Base-by-base conservation (phyloP, 768 basidiomycete genomes). In the Xerocomellus intermedius region DNA sequence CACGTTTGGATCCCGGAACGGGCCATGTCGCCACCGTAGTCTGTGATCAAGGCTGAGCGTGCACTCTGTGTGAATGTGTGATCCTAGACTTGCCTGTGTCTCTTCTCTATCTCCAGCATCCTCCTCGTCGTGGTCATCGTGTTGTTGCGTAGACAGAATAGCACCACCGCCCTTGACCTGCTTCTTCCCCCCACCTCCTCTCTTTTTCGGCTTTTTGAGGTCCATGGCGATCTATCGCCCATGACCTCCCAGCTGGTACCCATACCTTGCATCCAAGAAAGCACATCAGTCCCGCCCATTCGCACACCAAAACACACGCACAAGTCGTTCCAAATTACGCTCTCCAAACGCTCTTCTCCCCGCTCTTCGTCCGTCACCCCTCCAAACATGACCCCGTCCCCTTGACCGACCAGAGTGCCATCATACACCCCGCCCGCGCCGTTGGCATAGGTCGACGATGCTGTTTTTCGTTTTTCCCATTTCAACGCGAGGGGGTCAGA, bases 351-450 rank as follows among this genome's bases (percentile, higher is more conserved):
- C 64, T 97, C 94, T 68, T 96, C 94, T 36, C 81, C 80, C 19
- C 77, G 84, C 61, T 96, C 94, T 56, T 93, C 89, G 56, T 97
- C 94, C 5, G 84, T 87, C 0, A 96, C 94, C 4, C 86, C 94
- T 13, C 94, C 94, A 65, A 95, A 97, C 47, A 94, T 68, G 2
- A 97, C 74, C 93, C 91, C 52, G 82, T 85, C 24, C 73, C 76
- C 61, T 84, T 87, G 21, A 79, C 70, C 0, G 68, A 49, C 94
- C 94, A 96, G 0, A 87, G 72, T 0, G 89, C 75, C 94, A 96
- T 96, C 4, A 91, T 93, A 60, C 88, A 91, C 2, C 94, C 94
- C 0, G 85, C 87, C 4, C 92, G 82, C 5, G 85, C 65, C 0
- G 82, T 76, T 0, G 93, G 93, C 0, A 33, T 72, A 60, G 1